Percentiles rank a stretch among this genome's conserved stretches.
These are phyloP conservation scores for Aspergillus quadricinctus DNA, from an alignment of 2,329 filamentous ascomycete genomes.

Conservation along the genomic window DNA sequence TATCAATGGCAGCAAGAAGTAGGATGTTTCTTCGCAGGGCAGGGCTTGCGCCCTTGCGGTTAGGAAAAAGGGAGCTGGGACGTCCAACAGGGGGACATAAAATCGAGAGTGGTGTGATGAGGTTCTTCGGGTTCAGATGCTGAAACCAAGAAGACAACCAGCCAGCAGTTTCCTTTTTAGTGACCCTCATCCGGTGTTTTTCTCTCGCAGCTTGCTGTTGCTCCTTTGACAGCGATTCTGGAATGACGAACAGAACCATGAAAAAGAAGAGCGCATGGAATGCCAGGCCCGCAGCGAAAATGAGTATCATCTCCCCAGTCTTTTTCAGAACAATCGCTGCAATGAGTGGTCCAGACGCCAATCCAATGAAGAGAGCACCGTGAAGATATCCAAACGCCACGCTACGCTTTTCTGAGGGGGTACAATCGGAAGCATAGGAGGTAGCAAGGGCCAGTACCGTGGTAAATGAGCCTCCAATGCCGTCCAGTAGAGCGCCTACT, in stretches of 20 bases:
- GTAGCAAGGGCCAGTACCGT: constrained; percentile 73
- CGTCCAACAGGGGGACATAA: constrained; percentile 59
- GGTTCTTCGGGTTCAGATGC: constrained; percentile 53
- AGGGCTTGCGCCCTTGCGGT: constrained; percentile 55
- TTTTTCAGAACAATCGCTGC: constrained; percentile 74
- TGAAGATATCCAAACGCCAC: constrained; percentile 88
- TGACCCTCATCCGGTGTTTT: constrained; percentile 51
- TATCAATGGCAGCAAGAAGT: constrained; percentile 74
- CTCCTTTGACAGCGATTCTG: constrained; percentile 76
- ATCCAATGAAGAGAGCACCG: constrained; percentile 80
- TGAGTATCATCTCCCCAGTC: constrained; percentile 69
- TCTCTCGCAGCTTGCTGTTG: constrained; percentile 67
- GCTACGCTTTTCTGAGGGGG: constrained; percentile 70
- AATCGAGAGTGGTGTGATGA: constrained; percentile 72
- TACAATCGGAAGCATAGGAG: constrained; percentile 88
- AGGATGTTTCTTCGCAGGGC: constrained; percentile 75
- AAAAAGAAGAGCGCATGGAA: constrained; percentile 71
- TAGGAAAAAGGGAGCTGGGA: constrained; percentile 24
- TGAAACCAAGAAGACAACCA: constrained; percentile 25
- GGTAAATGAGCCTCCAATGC: constrained; percentile 83
- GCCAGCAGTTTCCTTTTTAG: constrained; percentile 27
- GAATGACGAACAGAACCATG: constrained; percentile 66
- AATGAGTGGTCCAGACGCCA: constrained; percentile 79
- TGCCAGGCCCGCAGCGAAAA: constrained; percentile 76
- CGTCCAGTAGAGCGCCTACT: constrained; percentile 72